These are phyloP conservation scores for Aspergillus novofumigatus DNA, from an alignment of 2,329 filamentous ascomycete genomes.

Conservation along the genomic window DNA sequence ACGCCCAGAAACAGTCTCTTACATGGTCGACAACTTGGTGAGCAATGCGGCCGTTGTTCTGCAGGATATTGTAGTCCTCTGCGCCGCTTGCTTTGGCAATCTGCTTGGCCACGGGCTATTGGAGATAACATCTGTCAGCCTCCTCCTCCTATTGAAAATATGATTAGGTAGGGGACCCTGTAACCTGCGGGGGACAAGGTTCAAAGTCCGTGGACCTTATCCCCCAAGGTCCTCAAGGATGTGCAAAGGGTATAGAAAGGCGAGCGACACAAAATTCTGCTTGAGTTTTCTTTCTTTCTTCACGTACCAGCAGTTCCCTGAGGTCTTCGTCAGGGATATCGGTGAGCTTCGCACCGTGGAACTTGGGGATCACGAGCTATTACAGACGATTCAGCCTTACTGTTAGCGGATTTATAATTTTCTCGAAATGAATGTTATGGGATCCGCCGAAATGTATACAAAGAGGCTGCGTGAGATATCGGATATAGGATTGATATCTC, in stretches of 20 bases:
- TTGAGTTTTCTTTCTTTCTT: not conserved
- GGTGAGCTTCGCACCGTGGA: constrained; percentile 83
- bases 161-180: not conserved
- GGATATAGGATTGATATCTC: not conserved
- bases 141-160: not conserved
- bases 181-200: not conserved
- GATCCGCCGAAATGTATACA: not conserved
- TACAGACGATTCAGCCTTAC: not conserved
- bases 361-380: constrained; percentile 93
- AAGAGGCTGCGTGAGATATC: not conserved
- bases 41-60: constrained; percentile 90
- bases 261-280: not conserved
- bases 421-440: not conserved
- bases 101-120: constrained; percentile 75
- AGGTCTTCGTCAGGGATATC: constrained; percentile 92
- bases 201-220: not conserved
- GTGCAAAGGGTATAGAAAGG: constrained; percentile 5
- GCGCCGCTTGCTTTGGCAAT: constrained; percentile 73
- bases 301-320: constrained; percentile 68
- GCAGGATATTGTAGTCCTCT: constrained; percentile 83
- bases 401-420: constrained; percentile 7
- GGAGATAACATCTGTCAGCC: not conserved
- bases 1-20: constrained; percentile 33
- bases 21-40: constrained; percentile 94
- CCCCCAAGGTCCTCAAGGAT: constrained; percentile 23